Conservation (phyloP, 2,329 filamentous ascomycete species). For the Geoglossum cookeanum region DNA sequence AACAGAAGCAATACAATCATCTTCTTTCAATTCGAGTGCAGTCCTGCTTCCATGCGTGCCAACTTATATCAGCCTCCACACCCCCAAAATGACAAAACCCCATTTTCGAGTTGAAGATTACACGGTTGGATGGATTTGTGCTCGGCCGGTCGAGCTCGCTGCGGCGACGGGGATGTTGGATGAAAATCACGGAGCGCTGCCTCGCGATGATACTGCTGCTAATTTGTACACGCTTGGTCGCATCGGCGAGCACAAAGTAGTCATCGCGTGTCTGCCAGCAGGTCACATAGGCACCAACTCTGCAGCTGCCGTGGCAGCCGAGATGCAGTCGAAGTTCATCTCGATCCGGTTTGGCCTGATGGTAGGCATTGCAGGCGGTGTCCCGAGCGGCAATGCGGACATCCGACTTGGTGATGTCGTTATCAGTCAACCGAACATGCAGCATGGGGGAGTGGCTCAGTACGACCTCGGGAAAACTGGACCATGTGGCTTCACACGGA, state of each 20-base stretch:
- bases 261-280: slow-evolving; percentile 17
- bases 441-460: slow-evolving; percentile 4
- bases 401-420: slow-evolving; percentile 7
- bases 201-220: slow-evolving; percentile 5
- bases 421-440: slow-evolving; percentile 2
- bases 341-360: slow-evolving; percentile 22
- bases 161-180: too few relatives aligned
- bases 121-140: too few relatives aligned
- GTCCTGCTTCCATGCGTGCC: too few relatives aligned
- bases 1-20: too few relatives aligned
- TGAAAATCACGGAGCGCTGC: too few relatives aligned
- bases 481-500: slow-evolving; percentile 1
- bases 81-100: too few relatives aligned
- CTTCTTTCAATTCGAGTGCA: too few relatives aligned
- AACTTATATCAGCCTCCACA: too few relatives aligned
- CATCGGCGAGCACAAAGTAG: slow-evolving; percentile 17
- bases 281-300: slow-evolving; percentile 18
- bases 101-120: too few relatives aligned
- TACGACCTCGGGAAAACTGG: slow-evolving; percentile 3
- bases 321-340: slow-evolving; percentile 17
- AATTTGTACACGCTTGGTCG: slow-evolving; percentile 15
- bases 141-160: too few relatives aligned
- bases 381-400: slow-evolving; percentile 4
- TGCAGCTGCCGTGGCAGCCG: slow-evolving; percentile 17
- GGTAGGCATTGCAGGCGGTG: slow-evolving; percentile 18